These are phyloP conservation scores for Yamadazyma blattariae DNA, from an alignment of 1,139 yeast genomes.

Conservation along the genomic window DNA sequence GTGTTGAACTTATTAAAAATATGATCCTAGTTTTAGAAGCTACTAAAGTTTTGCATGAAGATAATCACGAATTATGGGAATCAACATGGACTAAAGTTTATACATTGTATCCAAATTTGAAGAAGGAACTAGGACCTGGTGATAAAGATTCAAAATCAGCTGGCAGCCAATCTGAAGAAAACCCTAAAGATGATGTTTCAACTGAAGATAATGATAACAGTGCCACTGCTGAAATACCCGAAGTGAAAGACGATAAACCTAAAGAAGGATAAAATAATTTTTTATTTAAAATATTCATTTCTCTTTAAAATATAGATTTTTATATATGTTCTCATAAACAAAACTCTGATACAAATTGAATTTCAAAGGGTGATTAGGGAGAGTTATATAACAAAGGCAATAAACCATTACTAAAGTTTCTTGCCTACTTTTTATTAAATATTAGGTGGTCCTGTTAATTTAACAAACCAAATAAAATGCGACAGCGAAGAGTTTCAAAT, in stretches of 20 bases:
- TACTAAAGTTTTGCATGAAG: slow-evolving; percentile 21
- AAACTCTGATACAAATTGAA: no score
- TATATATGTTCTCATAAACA: neutral
- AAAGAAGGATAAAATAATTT: neutral
- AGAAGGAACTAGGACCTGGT: slow-evolving; percentile 21
- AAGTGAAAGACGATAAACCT: neutral
- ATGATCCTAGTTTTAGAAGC: slow-evolving; percentile 40
- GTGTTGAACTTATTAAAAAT: slow-evolving; percentile 63
- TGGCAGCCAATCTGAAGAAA: neutral
- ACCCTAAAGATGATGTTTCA: neutral
- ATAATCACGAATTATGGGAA: slow-evolving; percentile 26
- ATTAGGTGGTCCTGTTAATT: no score
- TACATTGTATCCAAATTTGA: slow-evolving; percentile 43
- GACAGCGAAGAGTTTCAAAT: no score
- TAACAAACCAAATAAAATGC: no score
- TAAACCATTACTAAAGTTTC: no score
- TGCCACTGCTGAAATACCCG: neutral
- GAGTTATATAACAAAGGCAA: no score
- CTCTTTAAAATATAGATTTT: neutral
- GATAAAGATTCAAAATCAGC: neutral
- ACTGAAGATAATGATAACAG: neutral
- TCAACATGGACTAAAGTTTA: slow-evolving; percentile 44
- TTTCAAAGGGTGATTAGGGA: no score
- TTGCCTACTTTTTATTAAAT: no score
- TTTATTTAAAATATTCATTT: neutral